Evolutionary conservation across 345 rosid species (phyloP), one percentile per base, ranked within the genome.

Genomic region (Linum lewisii): DNA sequence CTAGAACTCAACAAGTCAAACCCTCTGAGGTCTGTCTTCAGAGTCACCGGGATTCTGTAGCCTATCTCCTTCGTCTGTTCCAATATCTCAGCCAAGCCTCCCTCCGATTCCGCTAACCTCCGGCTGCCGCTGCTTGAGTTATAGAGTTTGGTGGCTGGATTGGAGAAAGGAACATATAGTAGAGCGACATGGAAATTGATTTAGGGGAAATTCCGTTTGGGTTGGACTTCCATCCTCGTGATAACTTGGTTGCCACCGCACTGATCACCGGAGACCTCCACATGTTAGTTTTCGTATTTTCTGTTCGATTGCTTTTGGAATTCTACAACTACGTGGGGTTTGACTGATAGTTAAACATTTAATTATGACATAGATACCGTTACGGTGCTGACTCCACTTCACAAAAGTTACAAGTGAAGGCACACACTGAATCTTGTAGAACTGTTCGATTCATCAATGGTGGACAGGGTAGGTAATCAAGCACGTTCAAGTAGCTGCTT

Each of bases 251-350:
- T 2, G 81, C 92, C 24, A 57, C 84, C 51, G 83, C 83, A 37
- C 92, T 91, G 57, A 86, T 91, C 72, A 78, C 80, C 19, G 98
- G 96, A 56, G 71, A 83, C 66, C 79, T 91, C 70, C 88, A 79
- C 45, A 62, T 91, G 98, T 91, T 71, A 64, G 68, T 14, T 32
- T 42, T 1, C 25, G 57, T 47, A 0, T 59, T 37, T 45, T 51
- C 59, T 34, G 36, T 23, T 51, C 5, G 18, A 6, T 20, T 23
- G 21, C 20, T 19, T 42, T 6, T 42, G 14, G 24, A 24, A 7
- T 2, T 47, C 19, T 7, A 32, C 20, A 36, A 8, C 58, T 60
- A 49, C 57, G 4, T 36, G 4, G n/a, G n/a, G n/a, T n/a, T n/a
- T n/a, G n/a, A n/a, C n/a, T n/a, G n/a, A n/a, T n/a, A n/a, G n/a